These are phyloP conservation scores for Calonectria montana DNA, from an alignment of 2,329 filamentous ascomycete species.

Conservation along the genomic window DNA sequence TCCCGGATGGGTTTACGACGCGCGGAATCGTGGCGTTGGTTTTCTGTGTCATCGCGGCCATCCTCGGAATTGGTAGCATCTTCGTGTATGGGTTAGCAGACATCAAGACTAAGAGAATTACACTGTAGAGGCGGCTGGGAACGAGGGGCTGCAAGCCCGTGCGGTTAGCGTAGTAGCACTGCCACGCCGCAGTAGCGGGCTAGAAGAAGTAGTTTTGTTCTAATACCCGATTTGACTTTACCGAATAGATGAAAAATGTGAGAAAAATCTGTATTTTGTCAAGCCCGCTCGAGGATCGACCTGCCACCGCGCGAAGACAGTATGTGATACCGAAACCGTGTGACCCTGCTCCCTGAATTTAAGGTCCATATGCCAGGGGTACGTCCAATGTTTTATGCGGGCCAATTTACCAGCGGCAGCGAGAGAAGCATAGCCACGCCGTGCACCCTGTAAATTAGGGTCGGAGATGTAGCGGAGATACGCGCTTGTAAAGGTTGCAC, in stretches of 20 bases:
- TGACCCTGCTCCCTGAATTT: background rate
- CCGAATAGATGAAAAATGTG: background rate
- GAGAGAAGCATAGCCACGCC: background rate
- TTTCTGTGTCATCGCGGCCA: slow-evolving; percentile 76
- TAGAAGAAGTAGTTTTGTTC: background rate
- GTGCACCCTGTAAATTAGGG: background rate
- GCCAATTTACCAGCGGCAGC: background rate
- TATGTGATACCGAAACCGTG: background rate
- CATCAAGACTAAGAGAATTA: background rate
- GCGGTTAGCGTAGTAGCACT: background rate
- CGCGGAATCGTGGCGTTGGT: slow-evolving; percentile 80
- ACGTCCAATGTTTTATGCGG: background rate
- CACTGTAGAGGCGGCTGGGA: background rate
- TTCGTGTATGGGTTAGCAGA: slow-evolving; percentile 24
- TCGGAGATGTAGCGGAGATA: slow-evolving; percentile 11
- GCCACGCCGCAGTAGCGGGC: background rate
- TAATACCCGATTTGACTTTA: background rate
- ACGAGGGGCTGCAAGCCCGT: background rate
- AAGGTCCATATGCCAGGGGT: background rate
- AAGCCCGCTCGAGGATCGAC: background rate
- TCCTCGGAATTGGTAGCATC: slow-evolving; percentile 63
- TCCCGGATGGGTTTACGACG: slow-evolving; percentile 76
- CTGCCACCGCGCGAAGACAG: background rate
- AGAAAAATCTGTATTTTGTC: background rate
- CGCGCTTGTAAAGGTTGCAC: background rate